phyloP scores from a whole-genome alignment of 2,329 filamentous ascomycete genomes.

The Dothideomycetidae sp. region DNA sequence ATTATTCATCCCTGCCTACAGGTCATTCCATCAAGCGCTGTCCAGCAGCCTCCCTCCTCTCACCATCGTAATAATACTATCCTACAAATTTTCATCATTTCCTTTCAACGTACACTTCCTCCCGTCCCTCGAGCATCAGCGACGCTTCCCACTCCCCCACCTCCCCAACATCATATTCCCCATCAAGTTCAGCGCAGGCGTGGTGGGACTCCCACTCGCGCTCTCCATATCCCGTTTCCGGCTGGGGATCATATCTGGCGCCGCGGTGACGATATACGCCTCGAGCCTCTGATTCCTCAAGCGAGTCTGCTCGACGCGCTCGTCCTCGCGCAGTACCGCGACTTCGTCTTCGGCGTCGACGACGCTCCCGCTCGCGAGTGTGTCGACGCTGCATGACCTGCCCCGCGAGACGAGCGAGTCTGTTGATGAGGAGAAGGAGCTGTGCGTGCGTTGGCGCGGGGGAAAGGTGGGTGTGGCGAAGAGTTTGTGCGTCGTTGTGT shows the following conservation, averaged over 20 bases:
- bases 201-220: too few species aligned
- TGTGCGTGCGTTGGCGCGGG: constrained; percentile 11
- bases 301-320: constrained; percentile 18
- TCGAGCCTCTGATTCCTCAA: constrained; percentile 23
- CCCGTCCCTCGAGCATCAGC: too few species aligned
- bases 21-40: too few species aligned
- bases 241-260: constrained; percentile 5
- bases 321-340: constrained; percentile 12
- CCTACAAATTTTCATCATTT: too few species aligned
- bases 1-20: too few species aligned
- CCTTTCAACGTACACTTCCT: too few species aligned
- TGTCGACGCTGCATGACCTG: constrained; percentile 14
- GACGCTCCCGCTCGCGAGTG: constrained; percentile 17
- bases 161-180: too few species aligned
- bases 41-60: too few species aligned
- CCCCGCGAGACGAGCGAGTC: constrained; percentile 7
- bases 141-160: too few species aligned
- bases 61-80: too few species aligned
- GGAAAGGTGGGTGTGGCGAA: constrained; percentile 31
- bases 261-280: constrained; percentile 19
- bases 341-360: constrained; percentile 13
- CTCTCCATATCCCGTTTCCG: constrained; percentile 1
- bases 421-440: constrained; percentile 12
- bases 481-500: constrained; percentile 32
- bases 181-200: too few species aligned